Evolutionary conservation across 331 rosid genomes (phyloP).

Genomic region (Telfairia occidentalis): DNA sequence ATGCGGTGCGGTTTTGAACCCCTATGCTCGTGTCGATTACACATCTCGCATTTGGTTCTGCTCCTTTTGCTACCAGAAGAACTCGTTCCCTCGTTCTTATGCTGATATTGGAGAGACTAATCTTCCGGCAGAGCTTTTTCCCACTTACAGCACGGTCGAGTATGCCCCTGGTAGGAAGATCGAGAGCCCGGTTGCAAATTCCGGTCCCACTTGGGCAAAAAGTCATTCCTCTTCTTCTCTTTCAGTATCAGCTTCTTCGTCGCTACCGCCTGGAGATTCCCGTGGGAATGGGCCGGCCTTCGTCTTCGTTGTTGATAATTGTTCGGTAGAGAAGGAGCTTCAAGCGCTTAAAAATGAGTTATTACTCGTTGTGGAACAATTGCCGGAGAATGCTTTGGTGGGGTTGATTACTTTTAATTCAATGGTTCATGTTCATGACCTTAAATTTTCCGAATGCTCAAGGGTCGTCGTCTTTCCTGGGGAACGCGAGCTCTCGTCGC

Average conservation of each 20-base stretch:
- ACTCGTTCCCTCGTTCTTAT: slow-evolving; percentile 60
- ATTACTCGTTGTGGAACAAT: slow-evolving; percentile 41
- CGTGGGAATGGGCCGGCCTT: slow-evolving; percentile 41
- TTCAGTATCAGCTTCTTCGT: slow-evolving; percentile 25
- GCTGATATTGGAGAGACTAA: slow-evolving; percentile 57
- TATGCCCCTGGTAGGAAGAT: slow-evolving; percentile 34
- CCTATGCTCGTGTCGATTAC: slow-evolving; percentile 83
- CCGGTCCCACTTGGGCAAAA: slow-evolving; percentile 21
- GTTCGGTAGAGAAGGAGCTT: slow-evolving; percentile 44
- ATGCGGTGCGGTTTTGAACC: slow-evolving; percentile 73
- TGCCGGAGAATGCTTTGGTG: slow-evolving; percentile 65
- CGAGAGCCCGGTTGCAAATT: slow-evolving; percentile 6
- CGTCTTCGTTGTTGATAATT: slow-evolving; percentile 53
- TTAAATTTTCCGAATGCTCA: slow-evolving; percentile 47
- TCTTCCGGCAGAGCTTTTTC: slow-evolving; percentile 94
- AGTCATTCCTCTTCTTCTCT: slow-evolving; percentile 33
- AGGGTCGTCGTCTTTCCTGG: slow-evolving; percentile 50
- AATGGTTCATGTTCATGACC: slow-evolving; percentile 63
- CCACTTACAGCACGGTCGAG: slow-evolving; percentile 76
- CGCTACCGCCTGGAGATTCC: slow-evolving; percentile 21
- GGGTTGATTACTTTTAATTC: slow-evolving; percentile 65
- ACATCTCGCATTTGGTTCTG: slow-evolving; percentile 81
- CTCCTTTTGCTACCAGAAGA: slow-evolving; percentile 58
- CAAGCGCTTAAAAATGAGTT: slow-evolving; percentile 51
- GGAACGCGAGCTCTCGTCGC: slow-evolving; percentile 44